Evolutionary conservation across 2,329 filamentous ascomycete genomes (phyloP).

Genomic region (Rugonectria rugulosa): DNA sequence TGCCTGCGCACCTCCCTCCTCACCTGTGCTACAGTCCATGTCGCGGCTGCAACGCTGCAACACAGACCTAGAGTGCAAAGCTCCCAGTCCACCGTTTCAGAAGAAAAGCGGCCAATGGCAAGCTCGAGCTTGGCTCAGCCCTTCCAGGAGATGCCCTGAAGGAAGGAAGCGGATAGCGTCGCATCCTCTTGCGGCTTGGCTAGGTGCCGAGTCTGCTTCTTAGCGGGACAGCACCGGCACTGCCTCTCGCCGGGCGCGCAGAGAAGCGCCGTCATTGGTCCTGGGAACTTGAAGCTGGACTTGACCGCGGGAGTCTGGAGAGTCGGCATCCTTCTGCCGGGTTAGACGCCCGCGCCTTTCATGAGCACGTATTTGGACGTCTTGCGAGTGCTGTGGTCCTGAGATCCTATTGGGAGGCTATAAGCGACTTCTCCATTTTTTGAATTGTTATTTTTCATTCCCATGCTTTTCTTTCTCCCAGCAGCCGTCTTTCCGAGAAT

Average conservation of each 20-base stretch:
- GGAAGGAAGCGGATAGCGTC: neutral
- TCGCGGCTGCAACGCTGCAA: neutral
- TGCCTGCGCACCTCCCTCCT: too few relatives aligned
- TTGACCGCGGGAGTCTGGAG: constrained; percentile 1
- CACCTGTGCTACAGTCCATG: neutral
- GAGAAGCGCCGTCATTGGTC: constrained; percentile 14
- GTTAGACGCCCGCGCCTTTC: constrained; percentile 3
- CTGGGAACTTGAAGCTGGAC: neutral
- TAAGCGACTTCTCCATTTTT: neutral
- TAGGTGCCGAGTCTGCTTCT: constrained; percentile 3
- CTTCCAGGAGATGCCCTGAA: neutral
- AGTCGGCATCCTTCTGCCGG: constrained; percentile 16
- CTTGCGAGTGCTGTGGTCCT: neutral
- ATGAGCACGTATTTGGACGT: neutral
- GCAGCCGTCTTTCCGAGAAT: neutral
- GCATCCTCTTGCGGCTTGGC: neutral
- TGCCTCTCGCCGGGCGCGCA: constrained; percentile 8
- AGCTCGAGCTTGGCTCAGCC: neutral
- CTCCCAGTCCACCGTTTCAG: neutral
- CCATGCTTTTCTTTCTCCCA: neutral
- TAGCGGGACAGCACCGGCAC: constrained; percentile 16
- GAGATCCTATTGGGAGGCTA: constrained; percentile 3
- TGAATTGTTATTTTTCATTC: neutral
- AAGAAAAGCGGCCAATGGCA: neutral
- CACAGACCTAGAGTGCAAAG: neutral